Conservation (phyloP, 1,284 basidiomycete species). For the Clitocybe nebularis region DNA sequence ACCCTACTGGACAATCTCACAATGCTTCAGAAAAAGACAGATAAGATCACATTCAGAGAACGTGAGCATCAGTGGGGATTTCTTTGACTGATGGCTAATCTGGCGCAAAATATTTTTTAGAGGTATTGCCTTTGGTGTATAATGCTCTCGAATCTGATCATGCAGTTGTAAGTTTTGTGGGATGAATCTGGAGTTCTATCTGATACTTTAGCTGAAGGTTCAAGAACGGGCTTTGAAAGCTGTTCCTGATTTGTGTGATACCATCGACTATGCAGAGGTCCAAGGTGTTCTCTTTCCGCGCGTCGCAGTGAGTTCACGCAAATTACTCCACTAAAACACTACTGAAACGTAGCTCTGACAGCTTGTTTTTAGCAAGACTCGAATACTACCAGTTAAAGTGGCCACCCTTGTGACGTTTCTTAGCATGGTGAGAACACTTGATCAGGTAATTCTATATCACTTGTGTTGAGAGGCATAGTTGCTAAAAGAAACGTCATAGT, state of each 20-base stretch:
- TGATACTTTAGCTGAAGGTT: constrained; percentile 46
- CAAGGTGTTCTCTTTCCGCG: constrained; percentile 84
- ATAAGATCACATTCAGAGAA: constrained; percentile 83
- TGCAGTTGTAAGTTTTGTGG: constrained; percentile 48
- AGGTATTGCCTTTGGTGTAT: constrained; percentile 93
- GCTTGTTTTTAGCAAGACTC: constrained; percentile 88
- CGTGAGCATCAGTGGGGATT: constrained; percentile 48
- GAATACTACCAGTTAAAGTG: constrained; percentile 83
- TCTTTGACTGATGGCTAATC: background rate
- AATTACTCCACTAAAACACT: background rate
- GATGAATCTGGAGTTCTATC: background rate
- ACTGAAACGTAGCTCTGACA: constrained; percentile 26
- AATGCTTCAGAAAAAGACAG: constrained; percentile 88
- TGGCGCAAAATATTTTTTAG: constrained; percentile 48
- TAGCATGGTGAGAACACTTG: constrained; percentile 89
- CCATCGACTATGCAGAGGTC: constrained; percentile 90
- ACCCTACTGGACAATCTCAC: constrained; percentile 87
- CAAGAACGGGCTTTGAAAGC: constrained; percentile 88
- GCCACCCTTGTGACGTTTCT: constrained; percentile 88
- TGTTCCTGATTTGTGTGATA: constrained; percentile 88
- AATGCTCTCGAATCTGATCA: constrained; percentile 94
- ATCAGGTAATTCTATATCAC: constrained; percentile 58
- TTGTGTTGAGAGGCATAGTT: background rate
- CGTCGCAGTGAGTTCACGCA: constrained; percentile 62
- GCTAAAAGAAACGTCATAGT: constrained; percentile 14